Evolutionary conservation across 257 asterid species (phyloP), one percentile per base, ranked within the genome.

Genomic region (Knoxia roxburghii): DNA sequence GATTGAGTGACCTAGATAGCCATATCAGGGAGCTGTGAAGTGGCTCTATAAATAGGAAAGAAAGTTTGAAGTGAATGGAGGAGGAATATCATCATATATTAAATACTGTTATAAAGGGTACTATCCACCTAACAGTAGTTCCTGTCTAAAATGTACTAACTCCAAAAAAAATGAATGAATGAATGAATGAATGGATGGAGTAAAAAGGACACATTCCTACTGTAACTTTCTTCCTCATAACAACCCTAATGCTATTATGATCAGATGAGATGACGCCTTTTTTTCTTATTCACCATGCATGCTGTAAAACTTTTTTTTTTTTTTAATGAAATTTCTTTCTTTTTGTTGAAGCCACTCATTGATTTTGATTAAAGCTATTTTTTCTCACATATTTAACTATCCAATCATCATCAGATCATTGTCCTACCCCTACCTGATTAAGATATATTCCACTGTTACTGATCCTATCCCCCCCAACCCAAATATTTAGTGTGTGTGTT

Each of bases 1-100:
- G 1, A 1, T 41, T 2, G 70, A 50, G n/a, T 63, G 67, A 74
- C 55, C 72, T 67, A 59, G 60, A 55, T 21, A 24, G 64, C 37
- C 24, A 23, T 41, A 41, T 41, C 23, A 62, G 52, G 26, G 29
- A n/a, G 53, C 61, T 61, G 43, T 41, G 24, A 30, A 9, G 35
- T 52, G 61, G 59, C 57, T 53, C 71, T 68, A 74, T 74, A 61
- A 68, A 74, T 74, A 74, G 74, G 64, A 62, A 52, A 61, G 40
- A 61, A 58, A 59, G 61, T 33, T 5, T 0, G 8, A 3, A 37
- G 9, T 37, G 9, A 37, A 37, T 37, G 41, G 41, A 37, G 41
- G 32, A 32, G 41, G 67, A 14, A 41, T 52, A 24, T n/a, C n/a
- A n/a, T n/a, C n/a, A n/a, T n/a, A n/a, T n/a, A 50, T 50, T 3